These are phyloP conservation scores for Colletotrichum viniferum DNA, from an alignment of 2,329 filamentous ascomycete species.

Conservation along the genomic window DNA sequence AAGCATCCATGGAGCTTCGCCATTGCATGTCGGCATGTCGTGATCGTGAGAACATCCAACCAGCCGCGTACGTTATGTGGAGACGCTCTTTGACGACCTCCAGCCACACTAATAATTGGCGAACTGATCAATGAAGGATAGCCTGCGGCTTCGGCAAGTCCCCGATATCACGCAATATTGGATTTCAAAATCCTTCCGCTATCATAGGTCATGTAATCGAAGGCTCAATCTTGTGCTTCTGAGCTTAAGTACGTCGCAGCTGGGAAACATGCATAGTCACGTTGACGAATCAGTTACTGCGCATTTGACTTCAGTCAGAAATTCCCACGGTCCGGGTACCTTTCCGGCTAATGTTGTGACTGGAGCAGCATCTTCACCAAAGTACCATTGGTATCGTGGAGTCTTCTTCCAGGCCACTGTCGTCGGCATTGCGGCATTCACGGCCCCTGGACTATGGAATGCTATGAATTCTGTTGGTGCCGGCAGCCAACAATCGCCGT, in stretches of 20 bases:
- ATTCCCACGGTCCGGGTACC: no score
- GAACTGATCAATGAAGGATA: background rate
- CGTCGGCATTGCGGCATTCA: constrained; percentile 28
- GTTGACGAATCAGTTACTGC: background rate
- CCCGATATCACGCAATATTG: background rate
- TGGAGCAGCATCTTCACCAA: background rate
- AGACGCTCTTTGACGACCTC: background rate
- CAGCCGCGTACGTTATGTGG: background rate
- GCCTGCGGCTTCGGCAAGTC: background rate
- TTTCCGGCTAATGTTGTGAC: background rate
- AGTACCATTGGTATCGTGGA: constrained; percentile 27
- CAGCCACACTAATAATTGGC: background rate
- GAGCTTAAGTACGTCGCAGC: background rate
- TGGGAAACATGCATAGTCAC: background rate
- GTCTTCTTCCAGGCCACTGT: constrained; percentile 33
- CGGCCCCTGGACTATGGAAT: constrained; percentile 33
- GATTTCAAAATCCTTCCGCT: background rate
- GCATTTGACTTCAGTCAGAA: background rate
- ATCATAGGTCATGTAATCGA: background rate
- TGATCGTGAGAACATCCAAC: background rate
- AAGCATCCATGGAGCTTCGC: background rate
- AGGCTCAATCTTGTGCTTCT: background rate
- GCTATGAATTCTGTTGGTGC: constrained; percentile 34
- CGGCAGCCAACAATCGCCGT: constrained; percentile 31
- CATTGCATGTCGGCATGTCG: constrained; percentile 8